A percentile compares a stretch with the other conserved stretches of the same genome.
These are phyloP conservation scores for Tolypocladium album DNA, from an alignment of 2,329 filamentous ascomycete genomes.

Conservation along the genomic window DNA sequence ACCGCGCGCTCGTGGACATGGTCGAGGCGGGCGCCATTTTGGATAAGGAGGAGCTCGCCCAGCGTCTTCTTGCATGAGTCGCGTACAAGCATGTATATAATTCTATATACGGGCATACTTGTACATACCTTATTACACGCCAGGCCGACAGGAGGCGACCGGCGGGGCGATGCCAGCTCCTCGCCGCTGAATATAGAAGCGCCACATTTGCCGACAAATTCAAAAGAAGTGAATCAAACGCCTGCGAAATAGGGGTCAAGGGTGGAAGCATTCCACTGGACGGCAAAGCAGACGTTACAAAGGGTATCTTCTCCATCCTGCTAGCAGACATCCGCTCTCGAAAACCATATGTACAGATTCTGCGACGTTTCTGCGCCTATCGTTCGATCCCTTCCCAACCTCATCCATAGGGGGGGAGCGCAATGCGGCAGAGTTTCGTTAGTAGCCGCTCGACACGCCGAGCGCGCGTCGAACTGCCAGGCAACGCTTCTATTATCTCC, in stretches of 20 bases:
- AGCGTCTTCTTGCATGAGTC: slow-evolving; percentile 9
- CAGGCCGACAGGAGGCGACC: background rate
- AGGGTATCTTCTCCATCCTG: background rate
- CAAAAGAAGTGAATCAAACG: background rate
- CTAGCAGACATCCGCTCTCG: background rate
- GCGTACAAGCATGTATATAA: background rate
- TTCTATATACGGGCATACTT: background rate
- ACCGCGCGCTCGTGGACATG: slow-evolving; percentile 30
- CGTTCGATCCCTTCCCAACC: background rate
- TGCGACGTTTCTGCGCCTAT: background rate
- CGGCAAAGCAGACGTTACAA: background rate
- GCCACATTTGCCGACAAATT: background rate
- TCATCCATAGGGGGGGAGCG: background rate
- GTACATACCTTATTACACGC: background rate
- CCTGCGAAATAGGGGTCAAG: background rate
- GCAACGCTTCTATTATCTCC: background rate
- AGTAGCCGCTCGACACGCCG: background rate
- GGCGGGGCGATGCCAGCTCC: background rate
- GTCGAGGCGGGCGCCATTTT: slow-evolving; percentile 26
- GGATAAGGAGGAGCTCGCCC: slow-evolving; percentile 21
- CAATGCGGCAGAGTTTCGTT: background rate
- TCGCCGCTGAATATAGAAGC: background rate
- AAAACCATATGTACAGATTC: background rate
- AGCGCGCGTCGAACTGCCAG: background rate
- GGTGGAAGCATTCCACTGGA: background rate